Evolutionary conservation across 1,139 yeast genomes (phyloP), one percentile per base, ranked within the genome.

Genomic region (Sugiyamaella castrensis): DNA sequence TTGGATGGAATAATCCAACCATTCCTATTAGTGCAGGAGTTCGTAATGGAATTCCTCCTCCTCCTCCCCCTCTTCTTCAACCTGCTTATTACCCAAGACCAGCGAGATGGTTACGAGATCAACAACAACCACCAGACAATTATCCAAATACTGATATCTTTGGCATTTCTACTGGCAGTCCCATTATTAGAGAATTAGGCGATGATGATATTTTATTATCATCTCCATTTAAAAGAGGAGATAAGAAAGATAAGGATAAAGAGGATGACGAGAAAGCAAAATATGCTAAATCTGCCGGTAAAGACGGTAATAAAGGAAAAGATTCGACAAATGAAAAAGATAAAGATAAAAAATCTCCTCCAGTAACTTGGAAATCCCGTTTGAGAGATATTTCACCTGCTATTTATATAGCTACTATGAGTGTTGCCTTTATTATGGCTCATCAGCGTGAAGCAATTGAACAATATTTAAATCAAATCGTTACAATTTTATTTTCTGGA

Each of bases 381-480:
- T 43, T 35, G 37, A 39, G 36, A 28, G 43, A 49, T 4, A 38
- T 57, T 12, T 56, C 58, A n/a, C 61, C 61, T 9, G 61, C 62
- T 3, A 45, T 58, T 8, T 57, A 52, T 40, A 41, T 58, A n/a
- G 57, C 61, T 12, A 44, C 55, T 8, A 53, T 58, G 40, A 44
- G 54, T 26, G 50, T 54, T n/a, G 61, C 61, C 16, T 46, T 58
- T 34, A 40, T 58, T 33, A 48, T 58, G 16, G 57, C 51, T n/a
- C 60, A 55, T 32, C 60, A 57, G 46, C 52, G 53, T 11, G 60
- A 56, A 10, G 41, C 48, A 38, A 55, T 58, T 32, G 59, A 58
- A 39, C 53, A 46, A 13, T 54, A 55, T 37, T 49, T 58, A 13
- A 57, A 55, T 27, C 55, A 54, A 27, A 50, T 57, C 5, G 47